These are phyloP conservation scores for Podospora comata DNA, from an alignment of 495 filamentous ascomycete species.

Conservation along the genomic window DNA sequence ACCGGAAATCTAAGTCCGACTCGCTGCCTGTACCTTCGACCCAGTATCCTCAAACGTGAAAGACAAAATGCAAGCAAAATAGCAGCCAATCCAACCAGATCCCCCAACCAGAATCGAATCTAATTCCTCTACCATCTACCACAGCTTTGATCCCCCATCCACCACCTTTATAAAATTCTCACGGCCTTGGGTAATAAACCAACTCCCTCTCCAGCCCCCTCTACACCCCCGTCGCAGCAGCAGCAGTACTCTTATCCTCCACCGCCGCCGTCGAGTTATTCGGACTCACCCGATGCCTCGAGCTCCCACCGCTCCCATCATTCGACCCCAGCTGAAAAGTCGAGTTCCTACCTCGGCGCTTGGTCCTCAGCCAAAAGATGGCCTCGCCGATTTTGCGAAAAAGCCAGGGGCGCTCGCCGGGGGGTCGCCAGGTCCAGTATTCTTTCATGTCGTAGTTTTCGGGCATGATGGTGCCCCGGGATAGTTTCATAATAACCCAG, in stretches of 20 bases:
- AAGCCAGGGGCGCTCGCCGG: conserved; percentile 34
- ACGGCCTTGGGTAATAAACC: not conserved
- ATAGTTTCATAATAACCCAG: conserved; percentile 52
- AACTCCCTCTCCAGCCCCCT: not conserved
- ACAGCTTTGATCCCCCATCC: not conserved
- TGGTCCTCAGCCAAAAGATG: conserved; percentile 20
- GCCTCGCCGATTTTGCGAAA: conserved; percentile 23
- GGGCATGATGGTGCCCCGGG: conserved; percentile 60
- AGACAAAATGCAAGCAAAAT: not conserved
- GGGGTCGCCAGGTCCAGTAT: conserved; percentile 64
- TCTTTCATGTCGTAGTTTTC: conserved; percentile 71
- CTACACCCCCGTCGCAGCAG: not conserved
- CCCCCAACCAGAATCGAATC: not conserved
- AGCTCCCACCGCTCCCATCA: conserved; percentile 11
- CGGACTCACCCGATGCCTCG: not conserved
- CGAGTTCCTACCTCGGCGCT: conserved; percentile 8
- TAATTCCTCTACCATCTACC: not conserved
- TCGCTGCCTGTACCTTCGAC: not conserved
- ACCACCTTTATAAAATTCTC: not conserved
- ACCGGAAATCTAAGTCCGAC: not conserved
- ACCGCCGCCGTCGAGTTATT: not conserved
- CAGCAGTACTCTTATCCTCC: conserved; percentile 5
- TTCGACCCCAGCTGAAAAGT: conserved; percentile 14
- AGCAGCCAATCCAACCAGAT: not conserved
- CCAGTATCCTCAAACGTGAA: too few species aligned